Evolutionary conservation across 2,329 filamentous ascomycete genomes (phyloP), one percentile per base, ranked within the genome.

Genomic region (Alternaria viburni): DNA sequence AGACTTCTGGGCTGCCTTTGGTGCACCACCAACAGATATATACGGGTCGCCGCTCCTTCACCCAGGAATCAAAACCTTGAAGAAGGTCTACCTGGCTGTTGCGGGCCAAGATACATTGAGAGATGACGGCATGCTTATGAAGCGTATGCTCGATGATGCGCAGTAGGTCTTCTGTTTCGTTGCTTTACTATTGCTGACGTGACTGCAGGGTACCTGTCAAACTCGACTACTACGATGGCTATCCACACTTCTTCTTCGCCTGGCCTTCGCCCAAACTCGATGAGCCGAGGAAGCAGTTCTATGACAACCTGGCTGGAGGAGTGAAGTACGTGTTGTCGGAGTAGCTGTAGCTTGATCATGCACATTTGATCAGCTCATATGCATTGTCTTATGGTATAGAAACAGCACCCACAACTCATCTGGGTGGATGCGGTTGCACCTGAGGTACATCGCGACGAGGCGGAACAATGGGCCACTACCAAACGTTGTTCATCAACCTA

Each of bases 161-260:
- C 67, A 68, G 76, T 77, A 63, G 59, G 72, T 56, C 43, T 30
- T 13, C 6, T n/a, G 1, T 13, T 13, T n/a, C 12, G 0, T 12
- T 23, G 15, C 5, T 6, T 15, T 13, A 10, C 4, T 11, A 21
- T 17, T 56, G 44, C 67, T 76, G 41, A 77, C n/a, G 19, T 3
- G 6, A n/a, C 1, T 41, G 1, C 28, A 79, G 78, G 30, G 76
- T 79, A 1, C 57, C 72, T 11, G 74, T 69, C 30, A 69, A 66
- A 36, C 67, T 75, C 30, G 76, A 80, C 51, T 73, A 76, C 21
- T 80, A 78, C 57, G 63, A 72, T 50, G 77, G 77, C 25, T 80
- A 80, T 62, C 78, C 78, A 6, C 78, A 80, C 45, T 79, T 73
- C 44, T 76, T 77, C 54, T 80, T 77, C 72, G 71, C 64, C n/a